These are phyloP conservation scores for Cryphonectria radicalis DNA, from an alignment of 2,329 filamentous ascomycete species.

Conservation along the genomic window DNA sequence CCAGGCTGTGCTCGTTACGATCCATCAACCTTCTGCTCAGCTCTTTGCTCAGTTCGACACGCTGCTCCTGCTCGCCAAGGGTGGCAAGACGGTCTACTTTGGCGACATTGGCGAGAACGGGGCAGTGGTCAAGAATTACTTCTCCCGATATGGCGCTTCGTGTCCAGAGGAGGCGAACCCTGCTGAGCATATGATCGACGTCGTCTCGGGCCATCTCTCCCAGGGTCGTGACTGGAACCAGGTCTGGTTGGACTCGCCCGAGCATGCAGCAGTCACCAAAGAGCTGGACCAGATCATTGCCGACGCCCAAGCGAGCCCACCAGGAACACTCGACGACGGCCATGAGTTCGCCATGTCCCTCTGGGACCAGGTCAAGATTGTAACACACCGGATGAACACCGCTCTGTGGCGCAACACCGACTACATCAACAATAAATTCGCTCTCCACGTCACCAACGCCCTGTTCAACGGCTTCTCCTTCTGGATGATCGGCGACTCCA, in stretches of 20 bases:
- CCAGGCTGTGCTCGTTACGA: slow-evolving; percentile 63
- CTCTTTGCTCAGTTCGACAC: slow-evolving; percentile 63
- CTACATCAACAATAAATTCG: slow-evolving; percentile 65
- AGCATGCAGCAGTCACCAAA: slow-evolving; percentile 38
- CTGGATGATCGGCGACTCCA: slow-evolving; percentile 59
- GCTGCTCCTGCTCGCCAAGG: slow-evolving; percentile 56
- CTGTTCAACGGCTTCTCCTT: slow-evolving; percentile 64
- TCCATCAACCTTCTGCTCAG: slow-evolving; percentile 61
- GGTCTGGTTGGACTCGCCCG: slow-evolving; percentile 53
- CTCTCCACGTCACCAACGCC: slow-evolving; percentile 9
- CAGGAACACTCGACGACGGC: neutral
- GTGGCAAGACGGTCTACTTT: slow-evolving; percentile 58
- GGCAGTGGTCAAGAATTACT: slow-evolving; percentile 53
- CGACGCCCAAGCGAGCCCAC: neutral
- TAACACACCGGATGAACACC: slow-evolving; percentile 64
- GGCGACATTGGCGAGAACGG: slow-evolving; percentile 58
- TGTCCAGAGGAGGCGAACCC: slow-evolving; percentile 56
- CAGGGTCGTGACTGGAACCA: slow-evolving; percentile 65
- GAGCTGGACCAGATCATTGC: slow-evolving; percentile 47
- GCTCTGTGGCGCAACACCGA: slow-evolving; percentile 69
- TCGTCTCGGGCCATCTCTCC: slow-evolving; percentile 56
- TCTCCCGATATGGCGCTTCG: slow-evolving; percentile 54
- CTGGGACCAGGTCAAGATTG: slow-evolving; percentile 64
- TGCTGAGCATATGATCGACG: slow-evolving; percentile 61
- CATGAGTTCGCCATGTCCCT: slow-evolving; percentile 68